These are phyloP conservation scores for Ceratobasidium sp. DNA, from an alignment of 1,284 basidiomycete genomes.

Conservation along the genomic window DNA sequence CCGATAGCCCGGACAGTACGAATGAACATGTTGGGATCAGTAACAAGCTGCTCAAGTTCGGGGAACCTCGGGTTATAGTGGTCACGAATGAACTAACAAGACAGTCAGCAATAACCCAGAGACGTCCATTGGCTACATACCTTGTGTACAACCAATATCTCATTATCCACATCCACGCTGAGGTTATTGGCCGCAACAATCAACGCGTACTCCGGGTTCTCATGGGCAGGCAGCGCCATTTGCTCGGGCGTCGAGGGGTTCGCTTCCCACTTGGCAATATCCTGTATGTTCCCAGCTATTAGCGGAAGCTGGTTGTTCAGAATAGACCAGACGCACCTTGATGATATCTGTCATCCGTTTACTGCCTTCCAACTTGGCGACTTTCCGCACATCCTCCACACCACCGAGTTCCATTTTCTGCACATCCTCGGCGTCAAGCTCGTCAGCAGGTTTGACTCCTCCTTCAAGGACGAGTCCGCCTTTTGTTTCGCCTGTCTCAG, in stretches of 20 bases:
- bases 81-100: constrained; percentile 96
- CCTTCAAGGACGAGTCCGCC: constrained; percentile 81
- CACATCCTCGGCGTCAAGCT: constrained; percentile 91
- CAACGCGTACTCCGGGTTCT: constrained; percentile 94
- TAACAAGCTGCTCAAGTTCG: constrained; percentile 93
- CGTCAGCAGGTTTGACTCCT: constrained; percentile 89
- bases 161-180: constrained; percentile 98
- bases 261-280: constrained; percentile 84
- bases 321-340: constrained; percentile 58
- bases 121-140: constrained; percentile 51
- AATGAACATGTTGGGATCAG: constrained; percentile 92
- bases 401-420: constrained; percentile 86
- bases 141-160: constrained; percentile 97
- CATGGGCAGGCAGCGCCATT: constrained; percentile 79
- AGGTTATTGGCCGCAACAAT: constrained; percentile 98
- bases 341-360: constrained; percentile 86
- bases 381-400: constrained; percentile 82
- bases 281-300: constrained; percentile 56
- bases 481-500: constrained; percentile 48
- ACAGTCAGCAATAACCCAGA: not conserved
- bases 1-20: constrained; percentile 87
- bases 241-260: constrained; percentile 79
- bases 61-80: constrained; percentile 97
- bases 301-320: not conserved
- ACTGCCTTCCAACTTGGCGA: constrained; percentile 88